Evolutionary conservation across 2,329 filamentous ascomycete species (phyloP), one percentile per base, ranked within the genome.

Genomic region (Ophiostoma australiae): DNA sequence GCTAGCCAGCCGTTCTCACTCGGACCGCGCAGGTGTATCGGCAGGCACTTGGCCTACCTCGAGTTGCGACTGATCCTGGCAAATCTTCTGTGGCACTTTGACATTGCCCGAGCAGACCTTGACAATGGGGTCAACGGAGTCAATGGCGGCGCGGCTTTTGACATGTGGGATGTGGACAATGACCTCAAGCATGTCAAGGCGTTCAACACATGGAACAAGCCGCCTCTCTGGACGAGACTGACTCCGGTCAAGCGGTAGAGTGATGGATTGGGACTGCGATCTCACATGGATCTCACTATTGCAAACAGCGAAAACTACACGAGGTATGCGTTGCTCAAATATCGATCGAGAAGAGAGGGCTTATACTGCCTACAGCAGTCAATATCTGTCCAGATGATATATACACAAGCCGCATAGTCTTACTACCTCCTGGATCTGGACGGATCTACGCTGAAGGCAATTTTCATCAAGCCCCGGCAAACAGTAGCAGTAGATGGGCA

Each of bases 171-270:
- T 27, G n/a, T 58, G 2, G 78, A 79, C 67, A 80, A 81, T 0
- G 77, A 77, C 69, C 69, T 78, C 70, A 72, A 70, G 58, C 72
- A 77, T 20, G 80, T 82, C 70, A 77, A 76, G 70, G 76, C 76
- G 10, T 81, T 78, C 68, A 71, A 77, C 5, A 73, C 81, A 35
- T 83, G 81, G 81, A 70, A 78, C 13, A 82, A 82, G 72, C 76
- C 75, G 0, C 75, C 77, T 4, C 73, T 82, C 67, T 76, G 76
- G 76, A 74, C 73, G 68, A 75, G 74, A 44, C 72, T 77, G 70
- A 77, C 73, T 31, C 71, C 70, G 4, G 74, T 74, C 17, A 73
- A 73, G 73, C 70, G 72, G n/a, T 58, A 58, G 17, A 41, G 15
- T 41, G 17, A 48, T 48, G 6, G 44, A 48, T 48, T 48, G n/a